Evolutionary conservation across 2,329 filamentous ascomycete genomes (phyloP).

Genomic region (Chrysoporthe puriensis): DNA sequence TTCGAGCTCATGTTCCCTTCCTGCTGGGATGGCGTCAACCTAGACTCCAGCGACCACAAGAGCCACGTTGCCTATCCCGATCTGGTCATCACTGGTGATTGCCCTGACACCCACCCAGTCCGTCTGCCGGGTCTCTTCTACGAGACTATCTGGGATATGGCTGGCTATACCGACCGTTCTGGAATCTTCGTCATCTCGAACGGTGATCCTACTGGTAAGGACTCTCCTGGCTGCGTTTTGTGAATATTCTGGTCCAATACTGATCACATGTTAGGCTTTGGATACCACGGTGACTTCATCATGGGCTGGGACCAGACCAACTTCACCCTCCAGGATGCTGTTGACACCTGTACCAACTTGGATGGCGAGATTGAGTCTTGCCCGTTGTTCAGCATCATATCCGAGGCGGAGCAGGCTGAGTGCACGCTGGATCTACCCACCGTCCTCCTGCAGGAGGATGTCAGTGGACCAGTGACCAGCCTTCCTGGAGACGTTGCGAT

Average conservation of each 20-base stretch:
- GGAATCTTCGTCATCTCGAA: conserved; percentile 79
- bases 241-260: neutral
- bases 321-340: conserved; percentile 69
- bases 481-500: conserved; percentile 69
- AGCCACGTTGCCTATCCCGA: conserved; percentile 78
- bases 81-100: conserved; percentile 75
- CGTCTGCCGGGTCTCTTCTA: conserved; percentile 78
- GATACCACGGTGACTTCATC: conserved; percentile 81
- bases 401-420: conserved; percentile 52
- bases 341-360: conserved; percentile 72
- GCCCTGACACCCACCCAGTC: conserved; percentile 69
- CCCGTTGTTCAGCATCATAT: conserved; percentile 72
- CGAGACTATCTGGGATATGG: conserved; percentile 83
- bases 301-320: conserved; percentile 70
- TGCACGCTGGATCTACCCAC: conserved; percentile 68
- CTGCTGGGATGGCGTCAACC: conserved; percentile 79
- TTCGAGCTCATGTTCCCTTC: conserved; percentile 87
- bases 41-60: conserved; percentile 58
- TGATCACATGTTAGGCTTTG: conserved; percentile 57
- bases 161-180: conserved; percentile 61
- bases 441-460: conserved; percentile 61
- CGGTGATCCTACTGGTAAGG: conserved; percentile 73
- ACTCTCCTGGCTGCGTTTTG: neutral
- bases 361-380: conserved; percentile 76
- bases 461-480: conserved; percentile 54